These are phyloP conservation scores for Trichoderma lentiforme DNA, from an alignment of 2,329 filamentous ascomycete species.

Conservation along the genomic window DNA sequence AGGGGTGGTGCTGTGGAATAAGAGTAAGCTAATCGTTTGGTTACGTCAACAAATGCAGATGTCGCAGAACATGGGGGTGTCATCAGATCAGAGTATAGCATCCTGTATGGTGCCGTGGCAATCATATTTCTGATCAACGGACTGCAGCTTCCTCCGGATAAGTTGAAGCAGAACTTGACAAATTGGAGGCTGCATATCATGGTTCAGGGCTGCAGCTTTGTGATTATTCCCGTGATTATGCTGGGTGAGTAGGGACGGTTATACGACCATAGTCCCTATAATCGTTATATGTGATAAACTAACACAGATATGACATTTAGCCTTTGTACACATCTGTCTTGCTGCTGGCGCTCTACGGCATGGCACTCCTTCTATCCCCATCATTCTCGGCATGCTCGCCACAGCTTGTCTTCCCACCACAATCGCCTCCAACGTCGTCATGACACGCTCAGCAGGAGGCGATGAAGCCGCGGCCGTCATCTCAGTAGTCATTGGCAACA, in stretches of 20 bases:
- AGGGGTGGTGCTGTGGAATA: not conserved
- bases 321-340: slow-evolving; percentile 46
- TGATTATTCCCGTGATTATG: slow-evolving; percentile 62
- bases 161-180: slow-evolving; percentile 57
- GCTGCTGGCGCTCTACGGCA: slow-evolving; percentile 47
- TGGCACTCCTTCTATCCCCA: slow-evolving; percentile 58
- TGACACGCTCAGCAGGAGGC: slow-evolving; percentile 66
- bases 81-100: slow-evolving; percentile 54
- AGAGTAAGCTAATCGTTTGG: not conserved
- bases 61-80: slow-evolving; percentile 47
- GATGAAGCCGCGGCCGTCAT: slow-evolving; percentile 64
- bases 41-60: not conserved
- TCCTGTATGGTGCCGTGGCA: slow-evolving; percentile 66
- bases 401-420: slow-evolving; percentile 69
- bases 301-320: slow-evolving; percentile 25
- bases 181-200: slow-evolving; percentile 67
- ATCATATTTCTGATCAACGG: slow-evolving; percentile 71
- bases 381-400: slow-evolving; percentile 66
- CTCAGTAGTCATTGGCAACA: slow-evolving; percentile 67
- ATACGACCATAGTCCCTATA: too few species aligned
- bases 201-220: slow-evolving; percentile 64
- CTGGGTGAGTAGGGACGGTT: slow-evolving; percentile 45
- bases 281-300: not conserved
- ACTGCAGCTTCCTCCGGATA: slow-evolving; percentile 61
- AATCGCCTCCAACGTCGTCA: slow-evolving; percentile 70